Percentiles rank a stretch among this genome's conserved stretches.
Conservation (phyloP, 73 alveolate genomes). For the Paramecium bursaria region DNA sequence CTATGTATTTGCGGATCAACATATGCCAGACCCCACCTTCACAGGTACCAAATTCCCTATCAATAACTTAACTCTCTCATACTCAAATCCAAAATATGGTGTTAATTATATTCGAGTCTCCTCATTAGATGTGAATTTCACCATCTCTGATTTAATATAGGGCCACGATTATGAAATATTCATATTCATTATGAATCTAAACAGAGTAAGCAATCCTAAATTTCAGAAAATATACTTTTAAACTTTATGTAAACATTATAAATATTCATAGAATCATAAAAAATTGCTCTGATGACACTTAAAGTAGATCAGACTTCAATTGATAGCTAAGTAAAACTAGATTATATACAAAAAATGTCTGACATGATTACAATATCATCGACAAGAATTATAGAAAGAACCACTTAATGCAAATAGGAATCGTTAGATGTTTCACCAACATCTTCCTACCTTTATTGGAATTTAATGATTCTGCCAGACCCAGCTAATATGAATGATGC, state of each 20-base stretch:
- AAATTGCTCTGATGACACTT: conserved; percentile 36
- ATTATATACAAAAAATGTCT: conserved; percentile 43
- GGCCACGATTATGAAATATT: conserved; percentile 66
- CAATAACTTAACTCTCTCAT: conserved; percentile 43
- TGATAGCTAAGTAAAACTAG: conserved; percentile 51
- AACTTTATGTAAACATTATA: no score
- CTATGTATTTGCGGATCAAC: conserved; percentile 65
- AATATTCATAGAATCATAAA: not conserved
- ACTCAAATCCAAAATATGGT: conserved; percentile 64
- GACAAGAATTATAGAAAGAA: conserved; percentile 1
- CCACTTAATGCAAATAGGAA: conserved; percentile 9
- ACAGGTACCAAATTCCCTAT: conserved; percentile 9
- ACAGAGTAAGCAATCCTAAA: conserved; percentile 41
- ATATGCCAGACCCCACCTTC: conserved; percentile 62
- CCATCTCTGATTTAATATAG: conserved; percentile 10
- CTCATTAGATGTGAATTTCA: conserved; percentile 43
- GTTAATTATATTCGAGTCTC: conserved; percentile 55
- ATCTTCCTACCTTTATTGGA: conserved; percentile 23
- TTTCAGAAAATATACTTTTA: conserved; percentile 23
- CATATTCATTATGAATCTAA: conserved; percentile 62
- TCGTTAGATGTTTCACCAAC: not conserved
- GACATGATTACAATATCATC: conserved; percentile 14
- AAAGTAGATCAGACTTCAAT: conserved; percentile 27
- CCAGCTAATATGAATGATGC: conserved; percentile 54
- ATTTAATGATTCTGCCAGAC: conserved; percentile 14